These are phyloP conservation scores for Rhizopogon vesiculosus DNA, from an alignment of 768 basidiomycete genomes.

Conservation along the genomic window DNA sequence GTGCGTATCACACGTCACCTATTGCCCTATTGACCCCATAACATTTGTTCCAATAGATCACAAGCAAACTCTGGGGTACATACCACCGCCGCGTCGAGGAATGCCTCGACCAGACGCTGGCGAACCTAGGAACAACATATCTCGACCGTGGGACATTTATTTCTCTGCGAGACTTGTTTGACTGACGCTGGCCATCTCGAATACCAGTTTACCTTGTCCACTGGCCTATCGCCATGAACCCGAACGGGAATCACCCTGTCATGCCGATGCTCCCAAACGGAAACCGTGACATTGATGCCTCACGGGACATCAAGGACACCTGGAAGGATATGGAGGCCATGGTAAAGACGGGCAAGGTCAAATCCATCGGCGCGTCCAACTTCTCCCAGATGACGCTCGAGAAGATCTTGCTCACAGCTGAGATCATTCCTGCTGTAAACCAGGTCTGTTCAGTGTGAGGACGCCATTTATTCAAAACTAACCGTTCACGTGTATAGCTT, in stretches of 20 bases:
- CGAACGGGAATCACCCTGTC: constrained; percentile 56
- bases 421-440: constrained; percentile 67
- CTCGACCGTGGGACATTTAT: constrained; percentile 58
- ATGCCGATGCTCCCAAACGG: constrained; percentile 60
- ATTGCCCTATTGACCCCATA: not conserved
- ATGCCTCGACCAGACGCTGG: constrained; percentile 69
- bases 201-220: constrained; percentile 60
- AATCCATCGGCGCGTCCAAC: constrained; percentile 72
- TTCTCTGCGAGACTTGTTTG: not conserved
- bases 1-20: constrained; percentile 28
- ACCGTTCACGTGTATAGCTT: constrained; percentile 36
- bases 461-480: not conserved
- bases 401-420: constrained; percentile 61
- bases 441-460: constrained; percentile 41
- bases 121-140: constrained; percentile 79
- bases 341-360: constrained; percentile 63
- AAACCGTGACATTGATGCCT: constrained; percentile 60
- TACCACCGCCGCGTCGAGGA: constrained; percentile 71
- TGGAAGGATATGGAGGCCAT: constrained; percentile 84
- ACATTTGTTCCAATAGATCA: constrained; percentile 39
- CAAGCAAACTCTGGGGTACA: constrained; percentile 67
- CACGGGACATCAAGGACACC: constrained; percentile 66
- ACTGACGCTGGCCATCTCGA: not conserved
- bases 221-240: constrained; percentile 78
- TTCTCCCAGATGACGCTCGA: constrained; percentile 65